phyloP scores from a whole-genome alignment of 768 basidiomycete species.

The Mycena galericulata region DNA sequence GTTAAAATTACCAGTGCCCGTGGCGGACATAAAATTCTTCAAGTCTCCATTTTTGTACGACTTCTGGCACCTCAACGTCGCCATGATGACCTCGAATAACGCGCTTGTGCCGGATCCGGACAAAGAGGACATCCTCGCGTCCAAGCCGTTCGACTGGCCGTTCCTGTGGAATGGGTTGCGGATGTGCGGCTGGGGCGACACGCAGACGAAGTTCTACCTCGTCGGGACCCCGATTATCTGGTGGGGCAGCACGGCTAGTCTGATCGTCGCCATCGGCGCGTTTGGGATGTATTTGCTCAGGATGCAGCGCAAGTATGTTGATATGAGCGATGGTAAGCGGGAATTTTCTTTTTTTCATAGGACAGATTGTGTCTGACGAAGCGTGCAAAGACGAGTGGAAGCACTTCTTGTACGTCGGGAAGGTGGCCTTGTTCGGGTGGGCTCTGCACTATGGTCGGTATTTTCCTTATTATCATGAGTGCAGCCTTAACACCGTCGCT shows the following conservation, averaged over 20 bases:
- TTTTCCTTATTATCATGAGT: neutral
- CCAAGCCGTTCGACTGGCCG: slow-evolving; percentile 94
- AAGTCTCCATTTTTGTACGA: slow-evolving; percentile 93
- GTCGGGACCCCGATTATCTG: slow-evolving; percentile 93
- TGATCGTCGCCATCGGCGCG: slow-evolving; percentile 64
- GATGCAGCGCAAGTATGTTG: slow-evolving; percentile 88
- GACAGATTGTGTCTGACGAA: slow-evolving; percentile 11
- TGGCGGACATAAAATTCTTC: slow-evolving; percentile 85
- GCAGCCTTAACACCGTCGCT: neutral
- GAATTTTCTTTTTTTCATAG: neutral
- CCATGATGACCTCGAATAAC: slow-evolving; percentile 99
- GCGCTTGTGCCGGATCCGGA: slow-evolving; percentile 97
- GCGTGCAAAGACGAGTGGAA: slow-evolving; percentile 82
- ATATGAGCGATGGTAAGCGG: slow-evolving; percentile 86
- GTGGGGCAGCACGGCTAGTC: slow-evolving; percentile 83
- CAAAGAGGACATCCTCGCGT: slow-evolving; percentile 98
- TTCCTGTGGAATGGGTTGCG: slow-evolving; percentile 89
- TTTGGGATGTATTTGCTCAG: slow-evolving; percentile 80
- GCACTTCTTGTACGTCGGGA: slow-evolving; percentile 92
- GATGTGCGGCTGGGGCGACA: slow-evolving; percentile 97
- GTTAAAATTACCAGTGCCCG: slow-evolving; percentile 77
- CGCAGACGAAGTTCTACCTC: slow-evolving; percentile 92
- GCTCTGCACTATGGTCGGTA: slow-evolving; percentile 82
- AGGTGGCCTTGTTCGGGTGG: slow-evolving; percentile 94
- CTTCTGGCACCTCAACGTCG: slow-evolving; percentile 99